Base-by-base conservation (phyloP, 352 stramenopile genomes). In the Phytopythium cucurbitacearum region DNA sequence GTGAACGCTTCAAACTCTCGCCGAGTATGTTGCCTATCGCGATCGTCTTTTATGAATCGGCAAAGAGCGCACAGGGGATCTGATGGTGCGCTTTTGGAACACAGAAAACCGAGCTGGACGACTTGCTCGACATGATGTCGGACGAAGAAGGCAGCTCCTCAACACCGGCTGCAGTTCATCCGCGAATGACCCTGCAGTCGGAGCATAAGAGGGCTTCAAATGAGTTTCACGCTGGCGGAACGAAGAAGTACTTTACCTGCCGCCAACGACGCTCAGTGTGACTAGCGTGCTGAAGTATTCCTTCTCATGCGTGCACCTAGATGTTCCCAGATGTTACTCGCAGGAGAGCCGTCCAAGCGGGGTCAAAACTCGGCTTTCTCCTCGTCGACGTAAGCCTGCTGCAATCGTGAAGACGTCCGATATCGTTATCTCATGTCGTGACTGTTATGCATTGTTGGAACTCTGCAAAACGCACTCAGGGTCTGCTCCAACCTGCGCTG, bases 401-500 rank as follows among this genome's bases (percentile, higher is more conserved):
- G 39, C 6, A 21, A 38, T 7, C 4, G 28, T 15, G 38, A 5
- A 41, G 3, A 13, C 7, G 12, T 55, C 33, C 49, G 21, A 39
- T 46, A 10, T 51, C 36, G 7, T 40, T 45, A 53, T 41, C 12
- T 37, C 11, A 7, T 46, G 35, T 16, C 21, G 21, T 28, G 21
- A 46, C 21, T 52, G 36, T 41, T 58, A 32, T 37, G 7, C 28
- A 8, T 28, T 28, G 21, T 2, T 28, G 21, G 21, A 28, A 28
- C 21, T 28, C 21, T 28, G 21, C 21, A 28, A 28, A 28, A 28
- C 21, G 21, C 21, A 28, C 13, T 33, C 52, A 90, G 69, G 8
- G 62, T 76, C 32, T 93, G 83, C 48, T 71, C 65, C 32, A 90
- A 89, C 53, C 59, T 93, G 41, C 73, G 80, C 55, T 91, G 83